Conservation (phyloP, 1,139 yeast genomes). For the Tardiomyces blankii region DNA sequence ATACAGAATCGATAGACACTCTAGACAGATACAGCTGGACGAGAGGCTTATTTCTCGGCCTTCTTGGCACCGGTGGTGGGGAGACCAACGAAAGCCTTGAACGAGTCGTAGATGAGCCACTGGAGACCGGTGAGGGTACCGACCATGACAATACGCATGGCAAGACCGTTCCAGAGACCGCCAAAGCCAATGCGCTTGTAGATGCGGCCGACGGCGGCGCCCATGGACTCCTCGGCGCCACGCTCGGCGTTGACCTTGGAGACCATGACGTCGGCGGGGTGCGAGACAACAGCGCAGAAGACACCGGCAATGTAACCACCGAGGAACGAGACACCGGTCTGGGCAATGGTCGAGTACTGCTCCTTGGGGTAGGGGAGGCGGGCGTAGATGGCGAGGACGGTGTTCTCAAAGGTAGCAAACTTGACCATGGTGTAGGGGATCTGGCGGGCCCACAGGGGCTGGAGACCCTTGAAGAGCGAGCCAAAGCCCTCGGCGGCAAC, state of each 20-base stretch:
- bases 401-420: constrained; percentile 69
- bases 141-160: constrained; percentile 73
- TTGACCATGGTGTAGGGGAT: constrained; percentile 86
- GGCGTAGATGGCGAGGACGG: constrained; percentile 58
- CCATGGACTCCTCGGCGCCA: constrained; percentile 42
- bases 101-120: constrained; percentile 77
- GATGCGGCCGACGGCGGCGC: constrained; percentile 47
- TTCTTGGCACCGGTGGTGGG: constrained; percentile 53
- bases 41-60: not conserved
- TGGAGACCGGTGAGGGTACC: constrained; percentile 82
- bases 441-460: constrained; percentile 74
- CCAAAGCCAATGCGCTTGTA: constrained; percentile 57
- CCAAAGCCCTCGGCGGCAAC: constrained; percentile 42
- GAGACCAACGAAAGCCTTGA: constrained; percentile 64
- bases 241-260: constrained; percentile 62
- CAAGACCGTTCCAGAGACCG: constrained; percentile 76
- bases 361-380: constrained; percentile 36
- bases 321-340: constrained; percentile 69
- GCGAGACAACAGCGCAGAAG: constrained; percentile 71
- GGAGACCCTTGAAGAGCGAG: constrained; percentile 64
- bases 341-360: constrained; percentile 40
- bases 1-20: not conserved
- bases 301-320: constrained; percentile 86
- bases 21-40: not conserved
- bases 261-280: constrained; percentile 84